A percentile compares a stretch with the other conserved stretches of the same genome.
These are phyloP conservation scores for Didymella exigua DNA, from an alignment of 2,329 filamentous ascomycete genomes.

Conservation along the genomic window DNA sequence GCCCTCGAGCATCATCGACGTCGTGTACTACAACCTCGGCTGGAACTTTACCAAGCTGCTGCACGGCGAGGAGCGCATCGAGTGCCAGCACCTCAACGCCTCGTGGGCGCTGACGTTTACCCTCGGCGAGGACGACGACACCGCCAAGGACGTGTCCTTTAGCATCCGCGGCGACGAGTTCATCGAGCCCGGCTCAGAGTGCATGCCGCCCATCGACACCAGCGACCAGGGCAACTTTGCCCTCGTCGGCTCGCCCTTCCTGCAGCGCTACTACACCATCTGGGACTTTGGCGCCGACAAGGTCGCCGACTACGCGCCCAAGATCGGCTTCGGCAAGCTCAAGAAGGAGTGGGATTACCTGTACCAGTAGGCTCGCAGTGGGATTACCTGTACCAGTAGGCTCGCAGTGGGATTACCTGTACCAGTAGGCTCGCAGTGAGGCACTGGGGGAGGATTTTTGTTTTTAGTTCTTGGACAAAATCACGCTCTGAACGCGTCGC, in stretches of 20 bases:
- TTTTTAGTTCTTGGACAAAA: too few species aligned
- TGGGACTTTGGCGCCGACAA: constrained; percentile 23
- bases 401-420: not conserved
- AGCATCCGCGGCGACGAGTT: constrained; percentile 25
- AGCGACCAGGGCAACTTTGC: constrained; percentile 11
- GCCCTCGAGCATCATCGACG: constrained; percentile 10
- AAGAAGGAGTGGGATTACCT: constrained; percentile 28
- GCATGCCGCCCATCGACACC: constrained; percentile 24
- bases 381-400: not conserved
- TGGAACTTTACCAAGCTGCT: constrained; percentile 25
- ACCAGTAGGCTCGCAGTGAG: not conserved
- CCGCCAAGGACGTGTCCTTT: constrained; percentile 18
- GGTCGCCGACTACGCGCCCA: constrained; percentile 22
- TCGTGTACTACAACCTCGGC: constrained; percentile 28
- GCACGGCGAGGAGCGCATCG: constrained; percentile 19
- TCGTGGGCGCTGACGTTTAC: constrained; percentile 26
- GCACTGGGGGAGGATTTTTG: too few species aligned
- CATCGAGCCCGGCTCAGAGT: constrained; percentile 8
- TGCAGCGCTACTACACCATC: constrained; percentile 20
- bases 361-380: not conserved
- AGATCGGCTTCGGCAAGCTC: constrained; percentile 25
- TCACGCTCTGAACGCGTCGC: too few species aligned
- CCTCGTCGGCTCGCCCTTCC: constrained; percentile 19
- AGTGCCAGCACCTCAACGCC: constrained; percentile 23
- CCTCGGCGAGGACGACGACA: constrained; percentile 16